phyloP scores from a whole-genome alignment of 2,329 filamentous ascomycete genomes.

The Beauveria varroae region DNA sequence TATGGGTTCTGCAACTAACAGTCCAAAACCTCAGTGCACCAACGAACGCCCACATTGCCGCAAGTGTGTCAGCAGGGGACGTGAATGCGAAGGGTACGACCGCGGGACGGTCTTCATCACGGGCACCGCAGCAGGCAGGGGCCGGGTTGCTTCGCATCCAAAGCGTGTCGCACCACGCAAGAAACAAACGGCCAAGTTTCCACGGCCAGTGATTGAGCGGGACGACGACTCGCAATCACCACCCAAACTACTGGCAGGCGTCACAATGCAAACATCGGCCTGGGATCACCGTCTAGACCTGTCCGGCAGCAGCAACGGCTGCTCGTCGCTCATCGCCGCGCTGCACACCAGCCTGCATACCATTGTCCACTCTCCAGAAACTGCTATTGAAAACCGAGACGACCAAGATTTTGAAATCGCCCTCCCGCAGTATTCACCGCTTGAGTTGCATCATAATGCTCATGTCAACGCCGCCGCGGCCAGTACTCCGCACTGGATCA shows the following conservation, averaged over 20 bases:
- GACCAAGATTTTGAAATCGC: slow-evolving; percentile 28
- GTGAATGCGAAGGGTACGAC: slow-evolving; percentile 55
- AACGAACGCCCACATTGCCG: slow-evolving; percentile 52
- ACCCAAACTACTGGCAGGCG: not conserved
- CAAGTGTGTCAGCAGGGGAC: slow-evolving; percentile 51
- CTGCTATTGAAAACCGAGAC: slow-evolving; percentile 9
- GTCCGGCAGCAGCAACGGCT: slow-evolving; percentile 25
- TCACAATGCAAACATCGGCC: slow-evolving; percentile 37
- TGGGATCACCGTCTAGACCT: slow-evolving; percentile 42
- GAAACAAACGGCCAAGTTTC: slow-evolving; percentile 17
- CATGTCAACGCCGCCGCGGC: slow-evolving; percentile 21
- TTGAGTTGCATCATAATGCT: slow-evolving; percentile 27
- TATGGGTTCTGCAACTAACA: no score
- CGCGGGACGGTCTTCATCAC: slow-evolving; percentile 57
- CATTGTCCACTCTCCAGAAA: slow-evolving; percentile 22
- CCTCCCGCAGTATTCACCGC: slow-evolving; percentile 31
- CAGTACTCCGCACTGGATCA: no score
- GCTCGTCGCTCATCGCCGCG: slow-evolving; percentile 29
- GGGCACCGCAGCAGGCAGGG: slow-evolving; percentile 45
- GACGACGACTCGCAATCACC: slow-evolving; percentile 12
- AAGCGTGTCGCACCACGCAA: slow-evolving; percentile 31
- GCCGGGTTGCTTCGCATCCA: slow-evolving; percentile 50
- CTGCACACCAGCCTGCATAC: slow-evolving; percentile 35
- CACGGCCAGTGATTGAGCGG: slow-evolving; percentile 19
- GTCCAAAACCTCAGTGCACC: slow-evolving; percentile 42